These are phyloP conservation scores for Acanthamoeba royreba DNA, from an alignment of 208 protist species.

Conservation along the genomic window DNA sequence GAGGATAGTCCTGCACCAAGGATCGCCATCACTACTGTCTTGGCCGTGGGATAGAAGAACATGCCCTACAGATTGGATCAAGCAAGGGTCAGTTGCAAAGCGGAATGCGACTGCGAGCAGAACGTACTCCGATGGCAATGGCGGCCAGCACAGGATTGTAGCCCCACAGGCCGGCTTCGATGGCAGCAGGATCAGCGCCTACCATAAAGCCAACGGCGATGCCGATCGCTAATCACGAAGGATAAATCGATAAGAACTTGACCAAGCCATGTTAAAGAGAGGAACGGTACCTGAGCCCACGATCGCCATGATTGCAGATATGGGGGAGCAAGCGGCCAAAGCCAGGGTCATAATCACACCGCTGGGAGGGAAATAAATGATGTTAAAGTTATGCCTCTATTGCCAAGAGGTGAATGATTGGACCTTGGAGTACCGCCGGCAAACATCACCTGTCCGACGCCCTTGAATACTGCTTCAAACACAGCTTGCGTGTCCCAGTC, in stretches of 20 bases:
- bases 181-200: background rate
- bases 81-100: background rate
- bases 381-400: background rate
- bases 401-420: background rate
- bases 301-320: background rate
- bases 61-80: background rate
- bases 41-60: background rate
- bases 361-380: background rate
- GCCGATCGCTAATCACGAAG: background rate
- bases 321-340: background rate
- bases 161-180: background rate
- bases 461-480: conserved; percentile 19
- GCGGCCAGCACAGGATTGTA: background rate
- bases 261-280: background rate
- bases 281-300: background rate
- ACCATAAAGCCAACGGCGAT: background rate
- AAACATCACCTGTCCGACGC: background rate
- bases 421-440: background rate
- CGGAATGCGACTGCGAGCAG: background rate
- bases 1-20: background rate
- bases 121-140: background rate
- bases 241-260: too few species aligned
- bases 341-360: background rate
- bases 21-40: background rate
- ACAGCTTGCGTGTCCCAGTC: background rate